These are phyloP conservation scores for Orbilia quercus DNA, from an alignment of 2,329 filamentous ascomycete species.

Conservation along the genomic window DNA sequence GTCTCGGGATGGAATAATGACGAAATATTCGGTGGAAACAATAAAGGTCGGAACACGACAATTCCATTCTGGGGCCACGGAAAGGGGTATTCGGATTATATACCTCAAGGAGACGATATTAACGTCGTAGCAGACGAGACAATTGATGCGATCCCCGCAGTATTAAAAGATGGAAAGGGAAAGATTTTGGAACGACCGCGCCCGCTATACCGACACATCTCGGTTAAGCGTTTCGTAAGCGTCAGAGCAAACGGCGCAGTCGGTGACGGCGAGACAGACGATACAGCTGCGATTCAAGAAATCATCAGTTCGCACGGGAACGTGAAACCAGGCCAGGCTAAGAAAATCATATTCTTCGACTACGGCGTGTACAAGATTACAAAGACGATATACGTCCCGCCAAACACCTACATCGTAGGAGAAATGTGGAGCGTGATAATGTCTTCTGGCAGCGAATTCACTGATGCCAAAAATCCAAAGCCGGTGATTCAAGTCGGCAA, in stretches of 20 bases:
- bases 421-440: constrained; percentile 69
- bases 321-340: constrained; percentile 72
- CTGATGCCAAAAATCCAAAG: constrained; percentile 64
- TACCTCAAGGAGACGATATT: constrained; percentile 37
- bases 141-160: constrained; percentile 27
- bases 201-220: constrained; percentile 81
- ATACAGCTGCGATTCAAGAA: constrained; percentile 84
- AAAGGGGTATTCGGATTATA: constrained; percentile 42
- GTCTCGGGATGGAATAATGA: constrained; percentile 62
- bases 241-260: constrained; percentile 84
- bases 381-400: constrained; percentile 66
- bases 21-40: constrained; percentile 43
- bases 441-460: constrained; percentile 66
- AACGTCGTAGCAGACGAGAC: constrained; percentile 52
- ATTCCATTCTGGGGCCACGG: constrained; percentile 54
- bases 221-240: constrained; percentile 66
- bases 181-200: constrained; percentile 86
- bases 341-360: constrained; percentile 65
- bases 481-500: constrained; percentile 69
- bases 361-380: constrained; percentile 66
- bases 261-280: constrained; percentile 87
- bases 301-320: constrained; percentile 74
- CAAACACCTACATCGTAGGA: constrained; percentile 68
- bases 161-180: constrained; percentile 67
- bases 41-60: constrained; percentile 36